Percentiles rank a stretch among this genome's conserved stretches.
phyloP scores from a whole-genome alignment of 495 filamentous ascomycete species.

The Durotheca rogersii region DNA sequence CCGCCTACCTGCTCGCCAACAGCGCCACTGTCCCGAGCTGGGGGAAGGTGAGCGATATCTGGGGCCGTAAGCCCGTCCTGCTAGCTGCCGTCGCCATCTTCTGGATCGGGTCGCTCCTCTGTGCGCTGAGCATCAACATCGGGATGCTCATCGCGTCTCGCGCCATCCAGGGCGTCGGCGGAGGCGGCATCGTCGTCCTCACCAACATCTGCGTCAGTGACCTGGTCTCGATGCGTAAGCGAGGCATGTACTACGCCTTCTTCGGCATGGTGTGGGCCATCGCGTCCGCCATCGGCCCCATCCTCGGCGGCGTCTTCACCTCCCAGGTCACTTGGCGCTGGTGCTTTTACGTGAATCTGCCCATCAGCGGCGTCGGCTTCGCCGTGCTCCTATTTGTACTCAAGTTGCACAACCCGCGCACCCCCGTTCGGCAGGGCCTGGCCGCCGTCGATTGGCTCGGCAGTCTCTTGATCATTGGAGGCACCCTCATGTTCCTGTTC shows the following conservation, averaged over 20 bases:
- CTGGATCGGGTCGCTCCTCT: conserved; percentile 71
- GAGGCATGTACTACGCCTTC: conserved; percentile 58
- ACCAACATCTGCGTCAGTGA: conserved; percentile 80
- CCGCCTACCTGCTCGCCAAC: conserved; percentile 65
- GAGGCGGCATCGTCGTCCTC: conserved; percentile 74
- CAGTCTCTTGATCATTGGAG: conserved; percentile 64
- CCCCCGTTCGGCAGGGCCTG: conserved; percentile 63
- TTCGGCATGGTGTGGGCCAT: conserved; percentile 72
- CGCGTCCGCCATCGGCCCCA: conserved; percentile 69
- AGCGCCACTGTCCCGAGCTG: conserved; percentile 69
- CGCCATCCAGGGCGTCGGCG: conserved; percentile 76
- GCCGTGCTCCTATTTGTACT: conserved; percentile 66
- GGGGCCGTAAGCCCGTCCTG: conserved; percentile 76
- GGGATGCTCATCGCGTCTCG: conserved; percentile 73
- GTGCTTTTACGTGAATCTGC: conserved; percentile 50
- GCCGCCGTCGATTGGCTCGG: conserved; percentile 74
- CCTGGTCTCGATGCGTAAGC: conserved; percentile 65
- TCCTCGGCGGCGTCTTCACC: conserved; percentile 75
- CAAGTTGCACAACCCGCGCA: conserved; percentile 70
- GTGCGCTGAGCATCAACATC: conserved; percentile 65
- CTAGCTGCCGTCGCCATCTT: conserved; percentile 70
- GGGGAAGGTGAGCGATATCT: conserved; percentile 82
- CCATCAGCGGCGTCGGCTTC: conserved; percentile 66
- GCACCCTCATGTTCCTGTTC: conserved; percentile 75
- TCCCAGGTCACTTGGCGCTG: conserved; percentile 39